phyloP scores from a whole-genome alignment of 176 grass and related monocot species.

The Juncus inflexus region DNA sequence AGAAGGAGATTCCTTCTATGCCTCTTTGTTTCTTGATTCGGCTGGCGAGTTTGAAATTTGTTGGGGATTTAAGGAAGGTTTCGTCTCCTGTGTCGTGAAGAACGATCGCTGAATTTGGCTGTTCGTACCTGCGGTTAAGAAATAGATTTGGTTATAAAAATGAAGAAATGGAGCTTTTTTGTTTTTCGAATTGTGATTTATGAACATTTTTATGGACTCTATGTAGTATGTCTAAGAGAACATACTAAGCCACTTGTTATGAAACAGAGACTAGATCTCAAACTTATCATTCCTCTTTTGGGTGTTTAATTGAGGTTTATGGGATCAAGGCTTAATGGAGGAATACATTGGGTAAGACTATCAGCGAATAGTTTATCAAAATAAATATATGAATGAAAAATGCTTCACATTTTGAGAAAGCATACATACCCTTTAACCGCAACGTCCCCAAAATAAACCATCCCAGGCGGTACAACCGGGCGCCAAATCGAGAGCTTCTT shows the following conservation, averaged over 20 bases:
- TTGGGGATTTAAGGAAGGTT: constrained; percentile 63
- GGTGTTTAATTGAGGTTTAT: too few relatives aligned
- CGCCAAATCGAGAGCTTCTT: constrained; percentile 97
- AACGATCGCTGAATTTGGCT: constrained; percentile 86
- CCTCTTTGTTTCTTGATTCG: constrained; percentile 81
- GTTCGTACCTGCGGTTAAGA: constrained; percentile 59
- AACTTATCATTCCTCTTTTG: too few relatives aligned
- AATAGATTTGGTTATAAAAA: constrained; percentile 25
- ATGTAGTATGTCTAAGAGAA: too few relatives aligned
- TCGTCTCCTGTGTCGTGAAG: constrained; percentile 65
- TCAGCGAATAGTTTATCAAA: too few relatives aligned
- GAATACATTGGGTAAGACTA: too few relatives aligned
- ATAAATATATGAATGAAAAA: too few relatives aligned
- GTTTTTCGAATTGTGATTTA: too few relatives aligned
- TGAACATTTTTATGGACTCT: too few relatives aligned
- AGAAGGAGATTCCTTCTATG: constrained; percentile 68
- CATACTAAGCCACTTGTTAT: too few relatives aligned
- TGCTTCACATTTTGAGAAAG: too few relatives aligned
- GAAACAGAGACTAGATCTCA: too few relatives aligned
- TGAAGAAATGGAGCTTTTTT: constrained; percentile 5
- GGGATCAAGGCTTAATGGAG: too few relatives aligned
- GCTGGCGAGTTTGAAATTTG: constrained; percentile 63
- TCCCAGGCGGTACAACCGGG: constrained; percentile 64
- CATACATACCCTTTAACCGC: constrained; percentile 73
- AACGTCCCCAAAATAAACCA: constrained; percentile 83